Evolutionary conservation across 2,329 filamentous ascomycete genomes (phyloP).

Genomic region (Aureobasidium musti): DNA sequence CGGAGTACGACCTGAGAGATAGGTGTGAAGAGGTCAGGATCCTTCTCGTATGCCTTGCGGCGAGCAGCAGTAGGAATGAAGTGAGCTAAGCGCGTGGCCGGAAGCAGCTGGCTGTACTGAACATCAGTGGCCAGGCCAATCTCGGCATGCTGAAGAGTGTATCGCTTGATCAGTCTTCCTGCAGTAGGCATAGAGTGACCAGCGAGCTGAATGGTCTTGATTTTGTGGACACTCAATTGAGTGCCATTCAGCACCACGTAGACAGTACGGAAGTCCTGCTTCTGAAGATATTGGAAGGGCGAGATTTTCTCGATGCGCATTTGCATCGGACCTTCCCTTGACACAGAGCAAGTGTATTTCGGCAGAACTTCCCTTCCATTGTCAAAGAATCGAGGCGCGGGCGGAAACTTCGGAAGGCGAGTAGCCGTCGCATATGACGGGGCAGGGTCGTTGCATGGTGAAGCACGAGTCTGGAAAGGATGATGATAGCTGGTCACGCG

Average conservation of each 20-base stretch:
- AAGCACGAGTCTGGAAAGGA: conserved; percentile 41
- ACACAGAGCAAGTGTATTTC: conserved; percentile 41
- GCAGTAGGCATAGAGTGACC: conserved; percentile 44
- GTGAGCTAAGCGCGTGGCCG: conserved; percentile 50
- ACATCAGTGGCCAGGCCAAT: conserved; percentile 73
- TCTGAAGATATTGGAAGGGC: conserved; percentile 37
- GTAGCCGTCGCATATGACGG: conserved; percentile 39
- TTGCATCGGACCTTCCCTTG: conserved; percentile 38
- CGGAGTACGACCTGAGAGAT: conserved; percentile 64
- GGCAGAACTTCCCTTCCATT: conserved; percentile 39
- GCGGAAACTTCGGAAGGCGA: conserved; percentile 31
- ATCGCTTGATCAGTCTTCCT: conserved; percentile 64
- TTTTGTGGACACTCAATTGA: conserved; percentile 64
- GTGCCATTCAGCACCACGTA: conserved; percentile 69
- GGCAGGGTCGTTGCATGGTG: conserved; percentile 37
- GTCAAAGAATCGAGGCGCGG: conserved; percentile 29
- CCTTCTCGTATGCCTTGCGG: conserved; percentile 47
- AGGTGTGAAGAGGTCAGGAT: conserved; percentile 50
- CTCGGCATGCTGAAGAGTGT: conserved; percentile 73
- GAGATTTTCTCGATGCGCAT: conserved; percentile 41
- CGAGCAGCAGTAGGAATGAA: conserved; percentile 47
- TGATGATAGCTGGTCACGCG: conserved; percentile 40
- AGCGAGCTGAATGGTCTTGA: conserved; percentile 52
- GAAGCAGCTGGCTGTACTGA: conserved; percentile 56
- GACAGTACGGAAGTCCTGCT: conserved; percentile 46